Evolutionary conservation across 371 early-diverging fungal genomes (phyloP), one percentile per base, ranked within the genome.

Genomic region (Lichtheimia ramosa): DNA sequence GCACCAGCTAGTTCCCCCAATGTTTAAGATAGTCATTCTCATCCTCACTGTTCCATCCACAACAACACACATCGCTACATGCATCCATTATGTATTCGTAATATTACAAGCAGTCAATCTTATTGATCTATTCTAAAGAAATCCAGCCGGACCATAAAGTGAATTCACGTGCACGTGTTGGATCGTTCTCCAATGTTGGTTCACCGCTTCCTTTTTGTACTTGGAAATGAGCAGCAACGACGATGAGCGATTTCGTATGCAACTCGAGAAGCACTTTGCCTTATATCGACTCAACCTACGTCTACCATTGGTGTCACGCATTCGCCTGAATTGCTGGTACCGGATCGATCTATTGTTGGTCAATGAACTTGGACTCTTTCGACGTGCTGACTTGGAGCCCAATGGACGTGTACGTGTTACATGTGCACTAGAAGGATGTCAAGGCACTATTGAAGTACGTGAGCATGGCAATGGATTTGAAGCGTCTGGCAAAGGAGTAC

Each of bases 201-300:
- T 34, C 34, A 34, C 34, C 34, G 34, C 34, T 34, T 34, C 6
- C 34, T 34, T 10, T 34, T 34, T 34, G 34, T 34, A 34, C 34
- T 8, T 8, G 10, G 10, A 1, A 46, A 46, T 21, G 21, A 46
- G n/a, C 46, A 46, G n/a, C 46, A 21, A 46, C 10, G 46, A 46
- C 40, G 75, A 79, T 55, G 69, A 73, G 48, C 70, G 66, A 42
- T 79, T 79, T 50, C 63, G 72, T 18, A 60, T 61, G 3, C 74
- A 74, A 55, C 42, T 79, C n/a, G 74, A 79, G 52, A 56, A 59
- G 20, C 79, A 79, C 40, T 79, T 79, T 58, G 70, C 75, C 20
- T 52, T 74, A n/a, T 79, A 79, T 34, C 74, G 79, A n/a, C 54
- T 79, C 6, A 74, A 75, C 49, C 56, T 79, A 43, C 64, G 74